A percentile compares a stretch with the other conserved stretches of the same genome.
These are phyloP conservation scores for Paratinospora sagittata DNA, from an alignment of 164 flowering plant genomes.

Conservation along the genomic window DNA sequence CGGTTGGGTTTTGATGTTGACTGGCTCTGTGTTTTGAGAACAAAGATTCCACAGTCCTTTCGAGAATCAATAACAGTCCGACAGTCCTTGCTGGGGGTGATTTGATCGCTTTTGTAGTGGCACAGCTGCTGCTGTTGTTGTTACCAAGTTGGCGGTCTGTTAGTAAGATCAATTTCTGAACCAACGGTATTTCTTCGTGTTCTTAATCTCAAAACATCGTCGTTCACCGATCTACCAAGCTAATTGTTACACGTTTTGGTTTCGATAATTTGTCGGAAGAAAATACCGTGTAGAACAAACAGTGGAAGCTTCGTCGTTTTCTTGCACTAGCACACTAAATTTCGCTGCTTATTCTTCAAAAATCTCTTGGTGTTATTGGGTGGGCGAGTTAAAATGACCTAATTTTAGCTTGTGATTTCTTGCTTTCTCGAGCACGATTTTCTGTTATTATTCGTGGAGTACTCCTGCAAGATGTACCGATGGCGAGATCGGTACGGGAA, in stretches of 20 bases:
- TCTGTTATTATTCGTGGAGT: constrained; percentile 8
- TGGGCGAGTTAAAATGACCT: not conserved
- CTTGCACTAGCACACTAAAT: constrained; percentile 1
- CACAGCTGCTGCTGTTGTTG: not conserved
- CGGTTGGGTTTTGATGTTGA: not conserved
- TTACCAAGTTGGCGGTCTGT: too few species aligned
- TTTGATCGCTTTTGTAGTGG: constrained; percentile 9
- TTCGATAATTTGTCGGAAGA: not conserved
- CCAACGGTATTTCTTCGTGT: not conserved
- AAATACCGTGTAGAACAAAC: constrained; percentile 2
- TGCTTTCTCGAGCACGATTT: constrained; percentile 12
- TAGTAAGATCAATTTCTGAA: not conserved
- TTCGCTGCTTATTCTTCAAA: not conserved
- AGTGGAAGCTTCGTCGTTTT: constrained; percentile 16
- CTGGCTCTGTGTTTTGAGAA: not conserved
- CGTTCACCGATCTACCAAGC: not conserved
- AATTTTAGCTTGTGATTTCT: constrained; percentile 10
- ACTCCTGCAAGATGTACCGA: constrained; percentile 5
- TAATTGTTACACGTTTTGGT: not conserved
- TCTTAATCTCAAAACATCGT: not conserved
- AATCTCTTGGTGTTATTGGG: not conserved
- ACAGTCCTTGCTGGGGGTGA: constrained; percentile 1
- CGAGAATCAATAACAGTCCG: not conserved
- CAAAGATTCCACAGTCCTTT: constrained; percentile 8
- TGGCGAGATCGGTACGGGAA: not conserved